Evolutionary conservation across 2,329 filamentous ascomycete genomes (phyloP), one percentile per base, ranked within the genome.

Genomic region (Aplosporella prunicola): DNA sequence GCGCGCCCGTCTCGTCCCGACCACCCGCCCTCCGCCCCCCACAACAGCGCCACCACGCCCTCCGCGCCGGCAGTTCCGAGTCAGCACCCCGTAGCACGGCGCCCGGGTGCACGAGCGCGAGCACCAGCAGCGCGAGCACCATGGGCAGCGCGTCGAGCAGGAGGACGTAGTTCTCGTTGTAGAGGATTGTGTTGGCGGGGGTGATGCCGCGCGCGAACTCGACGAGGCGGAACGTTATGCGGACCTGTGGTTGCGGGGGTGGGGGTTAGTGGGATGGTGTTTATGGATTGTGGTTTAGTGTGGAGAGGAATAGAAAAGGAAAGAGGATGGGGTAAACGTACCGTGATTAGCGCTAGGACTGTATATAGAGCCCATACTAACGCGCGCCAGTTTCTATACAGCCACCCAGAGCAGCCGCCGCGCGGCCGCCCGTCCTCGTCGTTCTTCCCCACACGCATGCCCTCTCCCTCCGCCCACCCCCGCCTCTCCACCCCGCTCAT

Each of bases 211-310:
- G 57, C 0, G 63, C 61, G 47, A 71, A 80, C 51, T 80, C 74
- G 35, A 63, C 53, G 2, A 81, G 61, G 20, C 75, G 72, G 55
- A 71, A 81, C 44, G 76, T 67, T 50, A 80, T 78, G 22, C 76
- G 70, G 18, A 51, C 45, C 39, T 42, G 13, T 20, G n/a, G 9
- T 9, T 9, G 4, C 16, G 9, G 3, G n/a, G n/a, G n/a, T n/a
- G n/a, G n/a, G n/a, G n/a, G n/a, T n/a, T n/a, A n/a, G n/a, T n/a
- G n/a, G n/a, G n/a, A n/a, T n/a, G n/a, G n/a, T n/a, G n/a, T n/a
- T n/a, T n/a, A n/a, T n/a, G n/a, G n/a, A n/a, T n/a, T n/a, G n/a
- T n/a, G n/a, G n/a, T n/a, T n/a, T n/a, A n/a, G n/a, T n/a, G n/a
- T n/a, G n/a, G n/a, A n/a, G 18, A 31, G 14, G 20, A 5, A 2